Conservation (phyloP, 1,139 yeast species). For the Kodamaea anthophila region DNA sequence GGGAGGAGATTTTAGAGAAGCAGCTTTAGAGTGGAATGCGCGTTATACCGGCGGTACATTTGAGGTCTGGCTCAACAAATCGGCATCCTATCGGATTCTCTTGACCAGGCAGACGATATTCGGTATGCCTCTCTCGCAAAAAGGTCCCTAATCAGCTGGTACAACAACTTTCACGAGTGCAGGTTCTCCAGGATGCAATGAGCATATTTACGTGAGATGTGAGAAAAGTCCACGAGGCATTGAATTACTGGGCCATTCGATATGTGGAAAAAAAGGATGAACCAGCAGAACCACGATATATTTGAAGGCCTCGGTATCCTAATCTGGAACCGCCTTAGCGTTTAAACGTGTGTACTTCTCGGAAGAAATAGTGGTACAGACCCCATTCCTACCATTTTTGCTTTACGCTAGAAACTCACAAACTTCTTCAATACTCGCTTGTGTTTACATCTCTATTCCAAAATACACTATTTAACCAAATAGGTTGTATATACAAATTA, state of each 20-base stretch:
- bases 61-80: slow-evolving; percentile 14
- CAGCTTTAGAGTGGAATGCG: too few species aligned
- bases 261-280: slow-evolving; percentile 29
- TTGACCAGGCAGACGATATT: slow-evolving; percentile 16
- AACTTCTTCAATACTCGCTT: too few species aligned
- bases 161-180: slow-evolving; percentile 20
- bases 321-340: too few species aligned
- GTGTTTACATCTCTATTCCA: too few species aligned
- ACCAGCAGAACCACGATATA: slow-evolving; percentile 32
- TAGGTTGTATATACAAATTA: too few species aligned
- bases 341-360: too few species aligned
- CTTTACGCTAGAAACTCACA: too few species aligned
- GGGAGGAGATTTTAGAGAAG: slow-evolving; percentile 12
- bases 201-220: slow-evolving; percentile 25
- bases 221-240: slow-evolving; percentile 17
- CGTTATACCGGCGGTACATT: too few species aligned
- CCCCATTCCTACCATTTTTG: too few species aligned
- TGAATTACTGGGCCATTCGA: slow-evolving; percentile 37
- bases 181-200: slow-evolving; percentile 25
- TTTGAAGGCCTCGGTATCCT: too few species aligned
- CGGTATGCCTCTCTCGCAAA: slow-evolving; percentile 20
- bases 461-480: too few species aligned
- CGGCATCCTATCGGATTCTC: slow-evolving; percentile 7
- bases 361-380: too few species aligned
- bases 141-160: slow-evolving; percentile 30